Evolutionary conservation across 2,329 filamentous ascomycete genomes (phyloP), one percentile per base, ranked within the genome.

Genomic region (Aaosphaeria pasadenensis): DNA sequence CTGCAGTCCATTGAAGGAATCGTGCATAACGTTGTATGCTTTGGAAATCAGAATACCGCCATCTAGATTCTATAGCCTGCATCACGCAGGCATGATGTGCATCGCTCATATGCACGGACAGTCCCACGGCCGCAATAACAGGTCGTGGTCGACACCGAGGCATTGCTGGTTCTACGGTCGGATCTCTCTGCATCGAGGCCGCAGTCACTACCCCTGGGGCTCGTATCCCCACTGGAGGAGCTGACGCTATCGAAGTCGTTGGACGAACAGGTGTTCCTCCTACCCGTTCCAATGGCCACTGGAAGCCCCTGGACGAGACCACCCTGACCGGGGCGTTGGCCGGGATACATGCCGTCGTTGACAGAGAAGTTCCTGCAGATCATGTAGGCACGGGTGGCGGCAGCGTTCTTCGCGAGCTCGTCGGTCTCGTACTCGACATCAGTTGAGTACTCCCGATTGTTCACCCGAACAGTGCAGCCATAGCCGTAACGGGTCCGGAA

Each of bases 321-420:
- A 69, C 77, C 57, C 70, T 81, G 66, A 69, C 80, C 70, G 63
- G 79, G 74, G 68, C 80, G 55, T 72, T 83, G 61, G 58, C 79
- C 64, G 65, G 75, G 83, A 55, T 81, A 83, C 90, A 95, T 96
- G 68, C 92, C 92, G 62, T 95, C 91, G 69, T 96, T 96, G 71
- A 95, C 89, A 47, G 90, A 95, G 75, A 96, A 96, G 79, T 96
- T 96, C 56, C 91, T 87, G 78, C 92, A 96, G 58, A 96, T 94
- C 84, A 96, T 92, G 74, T 96, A 97, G 49, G 92, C 92, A 53
- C 91, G 88, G 83, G 95, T 95, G 51, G 92, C 92, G 29, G 92
- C 92, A 63, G 92, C 94, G 71, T 97, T 91, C 66, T 91, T 89
- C 42, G 92, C 92, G 56, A 95, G 79, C 43, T 82, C 77, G 68